Conservation (phyloP, 768 basidiomycete genomes). For the Hygrocybe punicea region DNA sequence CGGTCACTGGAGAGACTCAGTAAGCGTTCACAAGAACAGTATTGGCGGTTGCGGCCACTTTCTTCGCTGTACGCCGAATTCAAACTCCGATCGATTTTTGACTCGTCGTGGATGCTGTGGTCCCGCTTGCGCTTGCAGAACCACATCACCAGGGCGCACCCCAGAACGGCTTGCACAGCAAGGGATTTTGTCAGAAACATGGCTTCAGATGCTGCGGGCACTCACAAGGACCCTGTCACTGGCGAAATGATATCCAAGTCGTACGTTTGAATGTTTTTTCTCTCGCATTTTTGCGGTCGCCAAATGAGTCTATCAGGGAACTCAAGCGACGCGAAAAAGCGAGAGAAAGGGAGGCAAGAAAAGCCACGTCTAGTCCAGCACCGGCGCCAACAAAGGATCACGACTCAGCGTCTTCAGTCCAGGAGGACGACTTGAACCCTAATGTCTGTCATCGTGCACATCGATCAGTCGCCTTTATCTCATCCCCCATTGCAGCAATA, state of each 20-base stretch:
- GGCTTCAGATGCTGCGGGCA: constrained; percentile 44
- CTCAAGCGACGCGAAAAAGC: constrained; percentile 92
- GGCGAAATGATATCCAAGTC: constrained; percentile 97
- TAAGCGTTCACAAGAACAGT: too few species aligned
- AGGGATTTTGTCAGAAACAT: constrained; percentile 22
- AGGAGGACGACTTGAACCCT: constrained; percentile 85
- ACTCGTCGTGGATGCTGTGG: neutral
- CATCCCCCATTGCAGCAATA: constrained; percentile 71
- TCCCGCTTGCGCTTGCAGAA: neutral
- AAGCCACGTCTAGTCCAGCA: constrained; percentile 51
- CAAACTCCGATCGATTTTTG: neutral
- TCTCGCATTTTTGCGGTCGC: too few species aligned
- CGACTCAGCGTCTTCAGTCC: constrained; percentile 42
- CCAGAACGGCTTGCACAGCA: too few species aligned
- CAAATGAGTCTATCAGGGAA: too few species aligned
- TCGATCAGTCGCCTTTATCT: constrained; percentile 2
- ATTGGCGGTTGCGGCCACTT: too few species aligned
- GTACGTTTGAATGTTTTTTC: constrained; percentile 49
- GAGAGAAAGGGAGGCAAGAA: constrained; percentile 76
- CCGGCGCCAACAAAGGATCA: constrained; percentile 39
- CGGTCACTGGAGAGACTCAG: too few species aligned
- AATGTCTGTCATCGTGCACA: constrained; percentile 58
- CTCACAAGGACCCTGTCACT: constrained; percentile 79
- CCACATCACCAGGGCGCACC: neutral
- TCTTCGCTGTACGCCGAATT: neutral